phyloP scores from a whole-genome alignment of 345 rosid genomes.

The Aquilaria sinensis region DNA sequence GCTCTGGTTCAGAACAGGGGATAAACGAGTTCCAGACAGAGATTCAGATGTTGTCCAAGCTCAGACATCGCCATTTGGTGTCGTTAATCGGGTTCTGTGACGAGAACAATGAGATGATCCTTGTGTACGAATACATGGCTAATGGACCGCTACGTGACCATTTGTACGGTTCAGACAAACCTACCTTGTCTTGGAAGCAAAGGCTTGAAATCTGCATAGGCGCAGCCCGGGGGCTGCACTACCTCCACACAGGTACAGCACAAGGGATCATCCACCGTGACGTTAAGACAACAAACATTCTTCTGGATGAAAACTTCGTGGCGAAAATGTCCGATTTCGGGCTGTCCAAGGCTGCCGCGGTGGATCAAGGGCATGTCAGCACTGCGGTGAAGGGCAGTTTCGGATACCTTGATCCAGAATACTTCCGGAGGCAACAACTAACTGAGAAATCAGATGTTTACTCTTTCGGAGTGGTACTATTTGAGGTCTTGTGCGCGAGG shows the following conservation, averaged over 20 bases:
- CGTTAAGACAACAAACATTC: slow-evolving; percentile 82
- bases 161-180: slow-evolving; percentile 49
- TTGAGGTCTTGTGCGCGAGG: slow-evolving; percentile 76
- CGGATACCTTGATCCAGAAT: slow-evolving; percentile 81
- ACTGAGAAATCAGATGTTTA: slow-evolving; percentile 87
- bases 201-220: slow-evolving; percentile 80
- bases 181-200: slow-evolving; percentile 72
- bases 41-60: slow-evolving; percentile 79
- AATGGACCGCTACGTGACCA: slow-evolving; percentile 85
- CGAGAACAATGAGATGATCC: slow-evolving; percentile 74
- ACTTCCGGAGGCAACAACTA: slow-evolving; percentile 77
- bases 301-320: slow-evolving; percentile 69
- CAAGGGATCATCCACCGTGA: slow-evolving; percentile 82
- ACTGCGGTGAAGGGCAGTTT: slow-evolving; percentile 90
- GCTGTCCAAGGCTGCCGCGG: slow-evolving; percentile 64
- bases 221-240: slow-evolving; percentile 76
- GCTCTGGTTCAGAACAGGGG: slow-evolving; percentile 65
- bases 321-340: slow-evolving; percentile 86
- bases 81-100: slow-evolving; percentile 80
- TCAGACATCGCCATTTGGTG: slow-evolving; percentile 77
- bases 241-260: slow-evolving; percentile 73
- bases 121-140: slow-evolving; percentile 83
- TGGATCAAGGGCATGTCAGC: slow-evolving; percentile 72
- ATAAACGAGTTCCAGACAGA: slow-evolving; percentile 84
- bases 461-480: slow-evolving; percentile 82